Evolutionary conservation across 352 stramenopile species (phyloP), one percentile per base, ranked within the genome.

Genomic region (Pythium oligandrum): DNA sequence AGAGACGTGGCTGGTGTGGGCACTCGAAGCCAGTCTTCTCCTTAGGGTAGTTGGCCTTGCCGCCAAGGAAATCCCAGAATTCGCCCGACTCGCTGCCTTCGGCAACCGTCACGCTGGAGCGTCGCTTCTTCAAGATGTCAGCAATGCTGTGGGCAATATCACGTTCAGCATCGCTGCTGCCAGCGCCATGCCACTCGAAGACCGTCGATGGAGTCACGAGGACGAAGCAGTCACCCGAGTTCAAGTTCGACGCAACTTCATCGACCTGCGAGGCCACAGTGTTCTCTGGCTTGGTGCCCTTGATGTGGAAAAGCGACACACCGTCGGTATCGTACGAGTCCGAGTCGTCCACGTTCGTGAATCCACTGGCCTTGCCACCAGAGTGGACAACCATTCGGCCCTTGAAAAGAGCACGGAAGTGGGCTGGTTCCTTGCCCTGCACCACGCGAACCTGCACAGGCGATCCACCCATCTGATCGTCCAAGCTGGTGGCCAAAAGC

Each of bases 401-500:
- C 45, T 92, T 75, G 65, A 97, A 98, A n/a, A 98, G 66, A 35
- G 66, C 74, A 46, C 85, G 85, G 67, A 96, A 96, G 57, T 96
- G 81, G 6, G 76, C 73, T 3, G 83, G 87, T 60, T 96, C 88
- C 55, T 95, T 92, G 59, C 88, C 88, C 62, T 96, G 83, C 9
- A 78, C 57, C 44, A 96, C 83, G 51, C 88, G 83, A 44, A 95
- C 77, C 64, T 97, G 90, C 17, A 96, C 75, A 4, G 86, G 86
- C 3, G 73, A 75, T 36, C 83, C 87, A 38, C 87, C 84, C 55
- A 97, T 68, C 39, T 83, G 73, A 44, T 96, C 86, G 52, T 96
- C 88, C 36, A 97, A 70, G 44, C 84, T 76, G 38, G 81, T 86
- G 3, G 76, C 58, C 59, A 76, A 64, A 11, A 93, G 49, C 34